Base-by-base conservation (phyloP, 305 asterid species). In the Fraxinus nigra region DNA sequence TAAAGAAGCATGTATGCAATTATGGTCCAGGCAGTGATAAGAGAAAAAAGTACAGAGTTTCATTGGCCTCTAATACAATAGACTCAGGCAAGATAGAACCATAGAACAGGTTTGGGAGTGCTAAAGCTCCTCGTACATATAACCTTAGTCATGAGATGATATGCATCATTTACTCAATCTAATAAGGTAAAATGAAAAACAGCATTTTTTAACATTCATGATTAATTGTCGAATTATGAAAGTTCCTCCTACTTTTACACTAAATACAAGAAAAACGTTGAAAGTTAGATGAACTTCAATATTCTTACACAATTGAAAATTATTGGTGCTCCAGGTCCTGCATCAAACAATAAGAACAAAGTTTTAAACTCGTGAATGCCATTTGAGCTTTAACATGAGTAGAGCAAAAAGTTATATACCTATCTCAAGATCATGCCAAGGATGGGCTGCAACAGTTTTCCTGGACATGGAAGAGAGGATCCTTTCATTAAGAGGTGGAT, bases 341-440 rank as follows among this genome's bases (percentile, higher is more conserved):
- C 88, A 93, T 86, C 76, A 67, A 72, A 80, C 84, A 63, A 70
- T 26, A 86, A 82, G 70, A 37, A 61, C 10, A 48, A 78, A 54
- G 5, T 0, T 16, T 72, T 78, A 61, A 80, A 56, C 5, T n/a
- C 34, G 34, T 28, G 76, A 54, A 63, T 38, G 28, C n/a, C 38
- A 63, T 2, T 61, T 40, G 34, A 78, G 32, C 32, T 40, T 14
- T 72, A 63, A 63, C 28, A 18, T 13, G 80, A 72, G 2, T 22
- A 72, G 82, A 65, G 77, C 83, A 73, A 72, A 72, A 40, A 54
- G 59, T 74, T 35, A 86, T 75, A 61, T 85, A 92, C 98, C 99
- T 78, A 95, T 94, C 92, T 95, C 99, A 78, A 95, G 98, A 88
- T 95, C 99, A 87, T 95, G 99, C 99, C 99, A 94, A n/a, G 99